A percentile compares a stretch with the other conserved stretches of the same genome.
Evolutionary conservation across 805 yeast genomes (phyloP).

Genomic region (Cyberlindnera saturnus): DNA sequence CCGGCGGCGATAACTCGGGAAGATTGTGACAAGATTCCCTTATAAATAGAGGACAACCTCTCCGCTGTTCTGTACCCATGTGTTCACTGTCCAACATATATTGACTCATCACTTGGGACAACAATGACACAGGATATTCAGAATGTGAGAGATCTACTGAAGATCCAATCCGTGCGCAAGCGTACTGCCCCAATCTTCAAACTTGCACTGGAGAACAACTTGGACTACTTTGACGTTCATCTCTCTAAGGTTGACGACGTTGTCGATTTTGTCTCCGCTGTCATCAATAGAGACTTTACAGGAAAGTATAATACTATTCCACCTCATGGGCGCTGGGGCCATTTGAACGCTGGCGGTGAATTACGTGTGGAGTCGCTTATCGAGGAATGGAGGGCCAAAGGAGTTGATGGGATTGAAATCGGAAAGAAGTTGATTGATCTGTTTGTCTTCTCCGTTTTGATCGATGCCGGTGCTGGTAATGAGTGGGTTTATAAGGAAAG

Average conservation of each 20-base stretch:
- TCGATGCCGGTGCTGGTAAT: conserved; percentile 68
- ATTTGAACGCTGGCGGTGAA: conserved; percentile 46
- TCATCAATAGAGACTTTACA: conserved; percentile 39
- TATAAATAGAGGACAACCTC: too few relatives aligned
- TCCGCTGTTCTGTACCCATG: too few relatives aligned
- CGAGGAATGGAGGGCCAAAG: conserved; percentile 29
- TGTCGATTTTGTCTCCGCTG: conserved; percentile 38
- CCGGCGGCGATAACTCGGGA: conserved; percentile 9
- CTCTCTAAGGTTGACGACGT: conserved; percentile 33
- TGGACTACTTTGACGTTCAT: conserved; percentile 42
- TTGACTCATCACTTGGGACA: background rate
- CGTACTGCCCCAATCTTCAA: conserved; percentile 39
- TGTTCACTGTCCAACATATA: background rate
- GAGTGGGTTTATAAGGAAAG: conserved; percentile 44
- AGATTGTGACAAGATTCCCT: too few relatives aligned
- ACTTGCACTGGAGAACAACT: conserved; percentile 30
- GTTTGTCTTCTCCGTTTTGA: conserved; percentile 52
- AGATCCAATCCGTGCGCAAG: conserved; percentile 53
- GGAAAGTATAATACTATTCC: conserved; percentile 42
- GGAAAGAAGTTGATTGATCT: conserved; percentile 51
- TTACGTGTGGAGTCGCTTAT: conserved; percentile 40
- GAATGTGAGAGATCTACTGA: conserved; percentile 30
- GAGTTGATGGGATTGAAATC: conserved; percentile 34
- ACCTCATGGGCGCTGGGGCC: conserved; percentile 66
- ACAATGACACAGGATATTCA: conserved; percentile 5